Conservation (phyloP, 257 asterid genomes). For the Marsdenia floribunda region DNA sequence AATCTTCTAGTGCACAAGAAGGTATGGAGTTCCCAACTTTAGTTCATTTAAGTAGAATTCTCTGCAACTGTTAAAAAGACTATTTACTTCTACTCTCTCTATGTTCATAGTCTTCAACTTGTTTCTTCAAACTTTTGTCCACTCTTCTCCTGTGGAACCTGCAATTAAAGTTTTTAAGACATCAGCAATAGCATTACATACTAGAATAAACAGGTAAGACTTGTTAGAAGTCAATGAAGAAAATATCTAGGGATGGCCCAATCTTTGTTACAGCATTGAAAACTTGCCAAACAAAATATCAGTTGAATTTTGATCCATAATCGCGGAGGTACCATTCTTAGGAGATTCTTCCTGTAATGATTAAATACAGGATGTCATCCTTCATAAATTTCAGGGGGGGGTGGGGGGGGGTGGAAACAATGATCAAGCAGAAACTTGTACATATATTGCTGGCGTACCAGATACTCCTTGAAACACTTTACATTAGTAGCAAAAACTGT, state of each 20-base stretch:
- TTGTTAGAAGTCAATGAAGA: background rate
- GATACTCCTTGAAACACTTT: background rate
- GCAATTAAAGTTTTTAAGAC: background rate
- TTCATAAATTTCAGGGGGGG: background rate
- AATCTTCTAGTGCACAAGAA: slow-evolving; percentile 43
- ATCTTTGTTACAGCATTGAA: background rate
- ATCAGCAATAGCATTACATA: background rate
- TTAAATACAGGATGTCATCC: background rate
- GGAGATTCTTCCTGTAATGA: background rate
- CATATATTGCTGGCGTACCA: background rate
- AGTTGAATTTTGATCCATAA: background rate
- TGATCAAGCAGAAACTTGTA: background rate
- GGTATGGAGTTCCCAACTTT: slow-evolving; percentile 38
- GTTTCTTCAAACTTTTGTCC: background rate
- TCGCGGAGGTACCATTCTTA: background rate
- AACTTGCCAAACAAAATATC: background rate
- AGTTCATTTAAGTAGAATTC: background rate
- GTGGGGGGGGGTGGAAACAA: too few species aligned
- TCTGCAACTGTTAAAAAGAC: background rate
- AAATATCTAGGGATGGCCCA: background rate
- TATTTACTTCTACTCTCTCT: background rate
- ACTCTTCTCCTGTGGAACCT: background rate
- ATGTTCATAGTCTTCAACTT: background rate
- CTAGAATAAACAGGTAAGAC: slow-evolving; percentile 2
- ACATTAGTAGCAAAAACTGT: background rate